A percentile compares a stretch with the other conserved stretches of the same genome.
Evolutionary conservation across 1,284 basidiomycete genomes (phyloP).

Genomic region (Cutaneotrichosporon sp.): DNA sequence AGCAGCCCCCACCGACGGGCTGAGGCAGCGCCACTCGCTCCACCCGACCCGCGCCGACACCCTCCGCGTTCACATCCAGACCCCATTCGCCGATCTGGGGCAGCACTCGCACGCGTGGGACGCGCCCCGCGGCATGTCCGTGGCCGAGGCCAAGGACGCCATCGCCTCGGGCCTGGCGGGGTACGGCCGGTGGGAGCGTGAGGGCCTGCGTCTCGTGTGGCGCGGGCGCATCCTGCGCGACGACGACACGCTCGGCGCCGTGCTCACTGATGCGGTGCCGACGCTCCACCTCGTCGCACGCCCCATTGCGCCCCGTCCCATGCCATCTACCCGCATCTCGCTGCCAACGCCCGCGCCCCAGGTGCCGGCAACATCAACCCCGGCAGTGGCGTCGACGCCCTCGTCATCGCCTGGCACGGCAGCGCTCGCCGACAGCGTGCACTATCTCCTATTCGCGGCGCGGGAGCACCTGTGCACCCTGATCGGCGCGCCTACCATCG

Average conservation of each 20-base stretch:
- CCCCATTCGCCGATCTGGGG: constrained; percentile 37
- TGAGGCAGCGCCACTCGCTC: constrained; percentile 11
- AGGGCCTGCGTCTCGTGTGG: constrained; percentile 47
- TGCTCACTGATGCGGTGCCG: constrained; percentile 31
- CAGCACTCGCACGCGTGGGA: constrained; percentile 16
- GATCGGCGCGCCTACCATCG: constrained; percentile 26
- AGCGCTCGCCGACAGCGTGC: constrained; percentile 41
- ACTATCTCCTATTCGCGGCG: constrained; percentile 46
- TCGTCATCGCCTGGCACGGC: constrained; percentile 2
- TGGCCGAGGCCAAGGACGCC: constrained; percentile 38
- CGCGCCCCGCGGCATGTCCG: constrained; percentile 20
- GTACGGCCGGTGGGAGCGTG: constrained; percentile 37
- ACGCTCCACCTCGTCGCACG: constrained; percentile 45
- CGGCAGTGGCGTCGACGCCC: background rate
- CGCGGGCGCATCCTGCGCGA: constrained; percentile 47
- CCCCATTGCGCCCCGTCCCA: constrained; percentile 7
- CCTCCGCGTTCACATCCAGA: constrained; percentile 37
- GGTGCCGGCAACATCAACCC: background rate
- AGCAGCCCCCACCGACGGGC: constrained; percentile 8
- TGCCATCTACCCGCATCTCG: background rate
- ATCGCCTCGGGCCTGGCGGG: constrained; percentile 36
- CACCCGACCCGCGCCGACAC: background rate
- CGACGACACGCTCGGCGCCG: constrained; percentile 38
- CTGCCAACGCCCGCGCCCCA: background rate
- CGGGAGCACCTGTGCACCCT: constrained; percentile 44